Evolutionary conservation across 2,329 filamentous ascomycete genomes (phyloP).

Genomic region (Phialophora macrospora): DNA sequence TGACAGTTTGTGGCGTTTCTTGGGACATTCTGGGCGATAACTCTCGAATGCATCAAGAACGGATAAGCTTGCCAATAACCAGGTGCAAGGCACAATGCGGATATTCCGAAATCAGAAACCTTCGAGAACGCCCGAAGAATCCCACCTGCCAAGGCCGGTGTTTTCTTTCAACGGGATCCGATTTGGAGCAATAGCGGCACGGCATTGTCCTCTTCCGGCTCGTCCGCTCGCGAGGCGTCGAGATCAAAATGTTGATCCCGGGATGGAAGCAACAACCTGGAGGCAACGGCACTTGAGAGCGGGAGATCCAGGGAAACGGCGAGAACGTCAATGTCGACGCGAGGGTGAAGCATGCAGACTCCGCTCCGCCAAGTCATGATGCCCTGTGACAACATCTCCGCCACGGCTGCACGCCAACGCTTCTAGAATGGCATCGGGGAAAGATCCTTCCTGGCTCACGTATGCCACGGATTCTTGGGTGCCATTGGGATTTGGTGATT

Average conservation of each 20-base stretch:
- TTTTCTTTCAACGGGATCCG: neutral
- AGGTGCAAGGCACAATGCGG: neutral
- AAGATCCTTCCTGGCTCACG: constrained; percentile 2
- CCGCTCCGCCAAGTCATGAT: constrained; percentile 5
- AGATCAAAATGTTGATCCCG: neutral
- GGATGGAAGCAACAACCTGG: neutral
- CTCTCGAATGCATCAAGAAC: neutral
- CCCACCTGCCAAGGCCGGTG: neutral
- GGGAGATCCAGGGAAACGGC: neutral
- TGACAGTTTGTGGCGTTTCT: neutral
- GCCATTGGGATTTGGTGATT: constrained; percentile 2
- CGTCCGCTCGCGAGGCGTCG: neutral
- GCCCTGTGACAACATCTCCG: neutral
- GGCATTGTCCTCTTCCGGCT: no score
- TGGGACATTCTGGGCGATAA: constrained; percentile 9
- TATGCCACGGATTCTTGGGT: constrained; percentile 2
- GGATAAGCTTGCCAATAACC: neutral
- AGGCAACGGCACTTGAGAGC: neutral
- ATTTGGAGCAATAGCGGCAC: neutral
- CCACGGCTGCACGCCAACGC: constrained; percentile 4
- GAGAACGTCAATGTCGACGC: neutral
- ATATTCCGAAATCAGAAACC: neutral
- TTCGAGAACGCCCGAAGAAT: constrained; percentile 9
- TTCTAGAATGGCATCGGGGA: neutral
- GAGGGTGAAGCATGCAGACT: neutral